Percentiles rank a stretch among this genome's conserved stretches.
Conservation (phyloP, 106 monocot species). For the Dendrobium officinale region DNA sequence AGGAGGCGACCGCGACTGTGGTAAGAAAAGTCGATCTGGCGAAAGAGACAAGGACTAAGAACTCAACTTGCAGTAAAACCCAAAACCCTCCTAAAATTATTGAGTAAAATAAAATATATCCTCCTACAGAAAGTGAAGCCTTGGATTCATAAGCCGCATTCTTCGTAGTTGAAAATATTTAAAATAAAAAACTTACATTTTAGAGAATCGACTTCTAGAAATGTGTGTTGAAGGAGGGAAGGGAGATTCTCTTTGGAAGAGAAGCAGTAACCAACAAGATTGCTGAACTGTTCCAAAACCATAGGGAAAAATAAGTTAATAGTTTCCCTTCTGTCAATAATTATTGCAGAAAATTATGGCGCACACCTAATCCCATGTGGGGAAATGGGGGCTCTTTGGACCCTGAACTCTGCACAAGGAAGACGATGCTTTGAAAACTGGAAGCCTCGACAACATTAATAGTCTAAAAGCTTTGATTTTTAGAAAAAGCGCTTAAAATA, state of each 20-base stretch:
- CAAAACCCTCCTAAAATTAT: background rate
- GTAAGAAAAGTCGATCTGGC: background rate
- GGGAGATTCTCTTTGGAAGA: background rate
- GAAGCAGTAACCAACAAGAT: background rate
- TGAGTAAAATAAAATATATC: background rate
- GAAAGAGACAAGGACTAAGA: background rate
- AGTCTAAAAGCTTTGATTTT: too few species aligned
- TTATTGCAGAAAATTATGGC: constrained; percentile 5
- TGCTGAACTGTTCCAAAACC: too few species aligned
- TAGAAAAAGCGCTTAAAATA: too few species aligned
- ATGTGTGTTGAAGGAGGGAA: background rate
- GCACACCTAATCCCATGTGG: constrained; percentile 6
- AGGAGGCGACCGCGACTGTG: background rate
- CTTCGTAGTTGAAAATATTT: too few species aligned
- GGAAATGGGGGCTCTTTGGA: background rate
- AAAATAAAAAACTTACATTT: too few species aligned
- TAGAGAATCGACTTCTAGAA: too few species aligned
- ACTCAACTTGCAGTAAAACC: background rate
- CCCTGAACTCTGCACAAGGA: background rate
- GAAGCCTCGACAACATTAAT: too few species aligned
- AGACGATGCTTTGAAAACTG: too few species aligned
- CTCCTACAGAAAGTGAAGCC: too few species aligned
- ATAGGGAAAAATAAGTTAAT: too few species aligned
- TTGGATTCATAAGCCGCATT: too few species aligned
- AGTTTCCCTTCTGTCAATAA: background rate